phyloP scores from a whole-genome alignment of 208 protist genomes.

The Leishmania gerbilli region DNA sequence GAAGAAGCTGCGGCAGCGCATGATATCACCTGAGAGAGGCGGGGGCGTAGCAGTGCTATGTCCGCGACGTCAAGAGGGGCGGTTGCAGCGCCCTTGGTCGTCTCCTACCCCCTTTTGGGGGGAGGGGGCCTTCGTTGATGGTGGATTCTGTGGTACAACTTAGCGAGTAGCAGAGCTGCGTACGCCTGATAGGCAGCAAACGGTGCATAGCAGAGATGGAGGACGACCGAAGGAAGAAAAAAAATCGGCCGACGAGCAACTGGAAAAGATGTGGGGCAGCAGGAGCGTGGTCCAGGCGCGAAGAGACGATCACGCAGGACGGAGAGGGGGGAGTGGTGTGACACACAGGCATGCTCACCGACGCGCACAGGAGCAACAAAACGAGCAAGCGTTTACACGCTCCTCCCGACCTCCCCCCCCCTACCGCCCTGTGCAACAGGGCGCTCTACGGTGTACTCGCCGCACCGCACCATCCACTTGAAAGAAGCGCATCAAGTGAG shows the following conservation, averaged over 20 bases:
- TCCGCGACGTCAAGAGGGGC: not conserved
- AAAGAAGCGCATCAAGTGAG: slow-evolving; percentile 7
- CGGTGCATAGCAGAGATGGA: slow-evolving; percentile 11
- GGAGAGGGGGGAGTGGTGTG: not conserved
- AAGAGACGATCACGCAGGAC: not conserved
- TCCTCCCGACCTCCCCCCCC: no score
- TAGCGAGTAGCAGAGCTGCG: not conserved
- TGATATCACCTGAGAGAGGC: not conserved
- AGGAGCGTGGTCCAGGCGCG: not conserved
- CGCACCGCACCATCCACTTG: not conserved
- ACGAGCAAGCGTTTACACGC: not conserved
- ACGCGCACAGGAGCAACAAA: not conserved
- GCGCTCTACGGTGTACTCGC: not conserved
- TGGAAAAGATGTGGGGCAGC: not conserved
- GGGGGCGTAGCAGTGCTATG: not conserved
- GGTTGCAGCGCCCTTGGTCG: not conserved
- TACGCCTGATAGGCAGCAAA: not conserved
- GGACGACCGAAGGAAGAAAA: slow-evolving; percentile 12
- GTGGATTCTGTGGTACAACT: not conserved
- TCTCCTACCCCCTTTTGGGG: not conserved
- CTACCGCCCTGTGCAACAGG: not conserved
- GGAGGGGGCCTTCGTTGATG: not conserved
- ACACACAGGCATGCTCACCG: not conserved
- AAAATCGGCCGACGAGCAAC: not conserved
- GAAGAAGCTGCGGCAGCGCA: not conserved